phyloP scores from a whole-genome alignment of 1,284 basidiomycete genomes.

The Earliella scabrosa region DNA sequence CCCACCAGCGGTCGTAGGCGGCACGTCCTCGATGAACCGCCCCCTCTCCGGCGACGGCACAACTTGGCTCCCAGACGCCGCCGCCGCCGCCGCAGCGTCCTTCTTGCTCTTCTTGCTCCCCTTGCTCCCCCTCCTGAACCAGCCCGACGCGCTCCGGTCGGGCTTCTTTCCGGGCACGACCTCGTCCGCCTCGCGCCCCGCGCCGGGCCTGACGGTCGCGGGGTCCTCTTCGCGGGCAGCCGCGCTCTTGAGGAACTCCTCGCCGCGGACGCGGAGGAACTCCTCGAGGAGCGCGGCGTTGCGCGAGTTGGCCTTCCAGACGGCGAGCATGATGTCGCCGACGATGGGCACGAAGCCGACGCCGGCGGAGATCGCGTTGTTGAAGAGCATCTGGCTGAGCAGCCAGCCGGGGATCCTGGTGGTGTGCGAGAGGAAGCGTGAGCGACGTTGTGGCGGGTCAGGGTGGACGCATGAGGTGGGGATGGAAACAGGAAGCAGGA shows the following conservation, averaged over 20 bases:
- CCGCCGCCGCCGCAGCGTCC: constrained; percentile 18
- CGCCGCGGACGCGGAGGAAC: constrained; percentile 69
- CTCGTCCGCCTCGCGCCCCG: constrained; percentile 46
- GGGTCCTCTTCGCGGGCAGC: constrained; percentile 41
- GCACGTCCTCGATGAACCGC: constrained; percentile 29
- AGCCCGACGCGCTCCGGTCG: constrained; percentile 16
- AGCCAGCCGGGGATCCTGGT: constrained; percentile 70
- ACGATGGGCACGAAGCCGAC: constrained; percentile 80
- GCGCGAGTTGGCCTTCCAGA: constrained; percentile 88
- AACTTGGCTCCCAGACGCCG: not conserved
- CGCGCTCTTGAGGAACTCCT: constrained; percentile 59
- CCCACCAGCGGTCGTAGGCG: not conserved
- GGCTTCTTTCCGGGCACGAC: constrained; percentile 32
- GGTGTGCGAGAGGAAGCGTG: constrained; percentile 2
- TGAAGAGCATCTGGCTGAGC: constrained; percentile 73
- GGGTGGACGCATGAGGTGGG: too few species aligned
- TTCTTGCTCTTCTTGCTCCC: constrained; percentile 19
- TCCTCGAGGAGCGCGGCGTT: constrained; percentile 83
- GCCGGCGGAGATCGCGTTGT: constrained; percentile 76
- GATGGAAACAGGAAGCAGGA: too few species aligned
- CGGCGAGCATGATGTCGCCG: constrained; percentile 78
- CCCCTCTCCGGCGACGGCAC: constrained; percentile 21
- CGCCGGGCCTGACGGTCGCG: constrained; percentile 54
- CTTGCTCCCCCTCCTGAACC: constrained; percentile 31
- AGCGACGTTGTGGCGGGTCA: not conserved